Base-by-base conservation (phyloP, 257 asterid species). In the Penstemon eatonii region DNA sequence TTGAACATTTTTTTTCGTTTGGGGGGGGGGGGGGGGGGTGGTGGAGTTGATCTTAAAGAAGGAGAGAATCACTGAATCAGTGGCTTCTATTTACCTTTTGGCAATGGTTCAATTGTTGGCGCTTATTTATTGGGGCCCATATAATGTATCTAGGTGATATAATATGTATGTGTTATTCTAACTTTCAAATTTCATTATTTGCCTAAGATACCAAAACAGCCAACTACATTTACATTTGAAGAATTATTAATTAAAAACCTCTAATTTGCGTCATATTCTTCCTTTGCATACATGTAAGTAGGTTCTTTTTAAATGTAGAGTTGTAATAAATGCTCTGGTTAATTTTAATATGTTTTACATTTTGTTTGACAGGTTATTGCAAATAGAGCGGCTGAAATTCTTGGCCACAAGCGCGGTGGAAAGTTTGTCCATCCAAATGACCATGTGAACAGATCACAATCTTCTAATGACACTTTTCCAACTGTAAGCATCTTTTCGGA, bases 381-480 rank as follows among this genome's bases (percentile, higher is more conserved):
- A 60, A 94, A 94, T 69, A 87, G 99, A 82, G 99, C 99, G 43
- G 91, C 93, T 77, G 97, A 94, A 78, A 91, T 94, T 77, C 95
- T 94, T 18, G 99, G 97, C 65, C 91, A 91, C 80, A 81, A 82
- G 77, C 96, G 90, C 10, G 99, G 99, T 46, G 96, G 72, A 67
- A 94, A 94, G 81, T 67, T 77, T 67, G 97, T 94, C 71, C 99
- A 94, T 73, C 99, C 97, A 63, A 94, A 89, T 70, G 99, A 94
- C 75, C 99, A 94, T 60, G 99, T 94, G 64, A 94, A 94, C 80
- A 80, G 96, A 73, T 94, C 97, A 47, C 97, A 94, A 76, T 94
- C 99, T 79, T 94, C 99, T 52, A 94, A 94, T 68, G 99, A 94
- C 77, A 94, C 99, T 37, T 91, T 94, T 81, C 97, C 99, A 19